Conservation (phyloP, 106 monocot genomes). For the Dendrobium officinale region DNA sequence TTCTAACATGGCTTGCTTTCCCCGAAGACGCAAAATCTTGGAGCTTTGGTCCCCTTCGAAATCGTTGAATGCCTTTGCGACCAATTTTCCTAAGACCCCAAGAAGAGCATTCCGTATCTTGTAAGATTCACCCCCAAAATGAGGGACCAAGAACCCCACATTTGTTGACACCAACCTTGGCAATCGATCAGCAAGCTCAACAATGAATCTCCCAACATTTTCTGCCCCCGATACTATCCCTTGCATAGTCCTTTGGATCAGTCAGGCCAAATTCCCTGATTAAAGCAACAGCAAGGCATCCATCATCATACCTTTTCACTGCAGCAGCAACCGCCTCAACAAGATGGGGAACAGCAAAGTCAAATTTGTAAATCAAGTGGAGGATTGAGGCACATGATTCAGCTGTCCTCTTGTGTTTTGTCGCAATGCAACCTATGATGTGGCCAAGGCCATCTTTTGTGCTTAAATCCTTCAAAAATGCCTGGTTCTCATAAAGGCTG, state of each 20-base stretch:
- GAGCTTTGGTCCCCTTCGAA: constrained; percentile 66
- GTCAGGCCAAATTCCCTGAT: constrained; percentile 75
- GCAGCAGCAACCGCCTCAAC: constrained; percentile 55
- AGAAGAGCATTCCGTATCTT: constrained; percentile 93
- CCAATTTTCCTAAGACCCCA: constrained; percentile 83
- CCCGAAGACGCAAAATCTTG: constrained; percentile 40
- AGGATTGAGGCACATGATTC: constrained; percentile 74
- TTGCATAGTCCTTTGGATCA: constrained; percentile 80
- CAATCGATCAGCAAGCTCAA: constrained; percentile 70
- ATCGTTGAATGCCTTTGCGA: constrained; percentile 71
- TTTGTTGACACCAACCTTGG: constrained; percentile 86
- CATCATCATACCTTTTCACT: constrained; percentile 75
- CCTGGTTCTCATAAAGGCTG: constrained; percentile 64
- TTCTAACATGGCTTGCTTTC: constrained; percentile 93
- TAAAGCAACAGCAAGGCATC: constrained; percentile 55
- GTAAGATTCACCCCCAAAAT: constrained; percentile 98
- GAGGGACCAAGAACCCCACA: constrained; percentile 77
- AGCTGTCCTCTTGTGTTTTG: constrained; percentile 43
- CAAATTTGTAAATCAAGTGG: constrained; percentile 79
- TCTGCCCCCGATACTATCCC: constrained; percentile 86
- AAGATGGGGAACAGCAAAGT: constrained; percentile 58
- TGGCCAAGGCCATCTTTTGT: constrained; percentile 60
- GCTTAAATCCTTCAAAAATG: constrained; percentile 51
- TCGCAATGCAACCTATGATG: constrained; percentile 61
- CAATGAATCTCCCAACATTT: constrained; percentile 82